Evolutionary conservation across 805 yeast genomes (phyloP).

Genomic region (Metschnikowia noctiluminum): DNA sequence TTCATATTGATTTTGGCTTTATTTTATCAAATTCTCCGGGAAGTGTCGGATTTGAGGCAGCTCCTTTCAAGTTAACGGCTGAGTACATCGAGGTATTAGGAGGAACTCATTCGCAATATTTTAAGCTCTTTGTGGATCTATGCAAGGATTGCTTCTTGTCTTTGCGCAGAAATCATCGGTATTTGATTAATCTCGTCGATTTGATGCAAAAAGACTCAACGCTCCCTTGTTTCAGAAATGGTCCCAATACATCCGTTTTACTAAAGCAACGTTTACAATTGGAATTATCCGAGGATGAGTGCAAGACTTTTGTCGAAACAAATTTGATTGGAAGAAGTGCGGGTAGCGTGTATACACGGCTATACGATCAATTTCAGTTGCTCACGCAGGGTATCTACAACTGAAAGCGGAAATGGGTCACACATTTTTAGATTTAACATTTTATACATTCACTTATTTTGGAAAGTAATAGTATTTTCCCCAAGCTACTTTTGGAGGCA

Average conservation of each 20-base stretch:
- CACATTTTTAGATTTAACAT: too few relatives aligned
- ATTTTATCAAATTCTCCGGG: conserved; percentile 93
- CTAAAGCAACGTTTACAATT: conserved; percentile 79
- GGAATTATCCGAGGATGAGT: conserved; percentile 69
- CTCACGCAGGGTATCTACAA: conserved; percentile 88
- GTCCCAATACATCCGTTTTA: conserved; percentile 75
- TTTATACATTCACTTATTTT: background rate
- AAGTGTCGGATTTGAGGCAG: conserved; percentile 94
- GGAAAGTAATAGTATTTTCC: background rate
- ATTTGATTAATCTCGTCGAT: conserved; percentile 78
- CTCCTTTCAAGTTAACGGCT: conserved; percentile 88
- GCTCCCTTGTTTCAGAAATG: conserved; percentile 88
- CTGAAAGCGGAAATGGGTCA: conserved; percentile 1
- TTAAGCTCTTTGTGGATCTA: conserved; percentile 54
- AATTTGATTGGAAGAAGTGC: conserved; percentile 72
- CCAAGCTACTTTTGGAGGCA: too few relatives aligned
- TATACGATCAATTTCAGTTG: conserved; percentile 93
- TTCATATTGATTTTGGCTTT: conserved; percentile 95
- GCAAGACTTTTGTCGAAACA: conserved; percentile 78
- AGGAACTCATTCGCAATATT: conserved; percentile 22
- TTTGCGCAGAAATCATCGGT: conserved; percentile 69
- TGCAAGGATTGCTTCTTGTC: conserved; percentile 73
- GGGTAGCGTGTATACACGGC: conserved; percentile 84
- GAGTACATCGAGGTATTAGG: conserved; percentile 63
- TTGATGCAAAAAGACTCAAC: conserved; percentile 89